Conservation (phyloP, 2,329 filamentous ascomycete genomes). For the Pseudogymnoascus sp. region DNA sequence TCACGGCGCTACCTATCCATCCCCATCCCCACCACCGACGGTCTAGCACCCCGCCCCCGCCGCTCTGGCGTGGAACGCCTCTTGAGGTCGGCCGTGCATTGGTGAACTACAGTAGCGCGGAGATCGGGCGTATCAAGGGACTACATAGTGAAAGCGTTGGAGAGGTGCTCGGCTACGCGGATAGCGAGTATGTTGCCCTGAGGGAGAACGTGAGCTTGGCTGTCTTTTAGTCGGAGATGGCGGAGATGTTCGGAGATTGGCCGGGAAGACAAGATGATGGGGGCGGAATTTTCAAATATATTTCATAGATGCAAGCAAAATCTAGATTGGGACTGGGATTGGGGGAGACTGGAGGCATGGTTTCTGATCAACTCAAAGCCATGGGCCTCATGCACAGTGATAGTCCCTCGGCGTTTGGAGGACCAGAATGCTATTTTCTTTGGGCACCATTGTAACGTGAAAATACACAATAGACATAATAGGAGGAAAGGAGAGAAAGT, state of each 20-base stretch:
- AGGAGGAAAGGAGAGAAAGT: background rate
- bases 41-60: conserved; percentile 18
- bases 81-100: conserved; percentile 79
- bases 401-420: conserved; percentile 1
- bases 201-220: conserved; percentile 78
- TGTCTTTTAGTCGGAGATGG: conserved; percentile 32
- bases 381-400: background rate
- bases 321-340: conserved; percentile 3
- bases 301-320: background rate
- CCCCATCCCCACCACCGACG: background rate
- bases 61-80: conserved; percentile 43
- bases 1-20: conserved; percentile 1
- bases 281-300: background rate
- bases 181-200: conserved; percentile 88
- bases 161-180: conserved; percentile 76
- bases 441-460: background rate
- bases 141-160: conserved; percentile 75
- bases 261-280: background rate
- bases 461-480: background rate
- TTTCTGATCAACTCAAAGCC: background rate
- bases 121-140: conserved; percentile 80
- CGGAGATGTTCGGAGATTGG: no score
- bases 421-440: background rate
- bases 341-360: background rate
- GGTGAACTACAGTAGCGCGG: conserved; percentile 83